Conservation (phyloP, 2,329 filamentous ascomycete species). For the Fusarium anthophilum region DNA sequence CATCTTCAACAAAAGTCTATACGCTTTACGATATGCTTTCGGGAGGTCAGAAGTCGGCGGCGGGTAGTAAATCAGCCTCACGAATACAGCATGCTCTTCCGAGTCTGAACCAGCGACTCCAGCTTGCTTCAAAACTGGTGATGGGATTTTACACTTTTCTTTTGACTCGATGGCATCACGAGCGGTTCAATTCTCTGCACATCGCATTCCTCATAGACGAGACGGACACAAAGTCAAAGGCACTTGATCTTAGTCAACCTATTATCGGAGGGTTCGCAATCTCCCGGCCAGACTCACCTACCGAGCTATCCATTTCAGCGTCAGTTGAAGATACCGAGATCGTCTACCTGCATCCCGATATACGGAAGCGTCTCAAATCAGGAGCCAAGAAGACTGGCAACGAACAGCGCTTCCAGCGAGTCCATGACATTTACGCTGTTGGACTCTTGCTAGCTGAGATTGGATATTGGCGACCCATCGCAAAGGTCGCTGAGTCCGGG, state of each 20-base stretch:
- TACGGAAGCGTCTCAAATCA: neutral
- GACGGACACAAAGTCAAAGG: fast-evolving
- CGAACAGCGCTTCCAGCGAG: neutral
- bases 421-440: neutral
- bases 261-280: neutral
- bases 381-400: neutral
- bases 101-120: neutral
- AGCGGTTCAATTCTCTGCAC: neutral
- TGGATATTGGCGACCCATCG: neutral
- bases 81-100: neutral
- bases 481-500: neutral
- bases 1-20: neutral
- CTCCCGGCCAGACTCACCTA: neutral
- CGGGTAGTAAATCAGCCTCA: neutral
- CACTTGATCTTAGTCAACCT: neutral
- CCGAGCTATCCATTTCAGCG: neutral
- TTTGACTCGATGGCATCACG: neutral
- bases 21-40: neutral
- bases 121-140: neutral
- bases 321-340: neutral
- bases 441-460: neutral
- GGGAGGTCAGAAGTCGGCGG: neutral
- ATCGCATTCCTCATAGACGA: neutral
- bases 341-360: neutral
- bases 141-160: neutral